Evolutionary conservation across 2,329 filamentous ascomycete genomes (phyloP), one percentile per base, ranked within the genome.

Genomic region (Pseudovirgaria hyperparasitica): DNA sequence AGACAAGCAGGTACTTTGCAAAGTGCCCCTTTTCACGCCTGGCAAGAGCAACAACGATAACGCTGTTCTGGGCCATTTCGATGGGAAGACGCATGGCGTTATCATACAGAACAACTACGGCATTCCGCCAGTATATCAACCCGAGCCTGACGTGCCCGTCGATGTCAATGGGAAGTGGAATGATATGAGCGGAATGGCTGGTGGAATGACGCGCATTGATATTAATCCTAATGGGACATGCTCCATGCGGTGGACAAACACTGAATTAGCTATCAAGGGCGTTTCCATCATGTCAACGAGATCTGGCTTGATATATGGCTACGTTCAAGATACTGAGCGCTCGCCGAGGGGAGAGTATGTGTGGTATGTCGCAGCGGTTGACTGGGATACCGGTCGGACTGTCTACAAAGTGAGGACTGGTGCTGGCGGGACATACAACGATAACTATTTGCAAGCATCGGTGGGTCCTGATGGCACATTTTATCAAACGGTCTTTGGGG

Each of bases 241-340:
- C 6, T 9, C 8, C 8, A 11, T 13, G 9, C 9, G 14, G 1
- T n/a, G 9, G 9, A 10, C 15, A 1, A 9, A 11, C 10, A 6
- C 12, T 11, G 11, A 20, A 11, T 9, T 27, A 16, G 9, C 9
- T 10, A 9, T 12, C 10, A 27, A n/a, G 9, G 10, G 14, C 15
- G 19, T 27, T 9, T 19, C 25, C 9, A 19, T 20, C 7, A 16
- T 27, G 1, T 28, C 26, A 9, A 28, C 26, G 5, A 13, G 6
- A 4, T 9, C 26, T 5, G 26, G 26, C 5, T 14, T 28, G 14
- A 9, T 28, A 13, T 28, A 28, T 15, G n/a, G 5, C 7, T 28
- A 28, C 16, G 10, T 12, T 5, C 19, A 22, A 19, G 19, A 28
- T 12, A n/a, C n/a, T n/a, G n/a, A n/a, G n/a, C n/a, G n/a, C n/a